Evolutionary conservation across 1,284 basidiomycete species (phyloP), one percentile per base, ranked within the genome.

Genomic region (Inonotus hispidus): DNA sequence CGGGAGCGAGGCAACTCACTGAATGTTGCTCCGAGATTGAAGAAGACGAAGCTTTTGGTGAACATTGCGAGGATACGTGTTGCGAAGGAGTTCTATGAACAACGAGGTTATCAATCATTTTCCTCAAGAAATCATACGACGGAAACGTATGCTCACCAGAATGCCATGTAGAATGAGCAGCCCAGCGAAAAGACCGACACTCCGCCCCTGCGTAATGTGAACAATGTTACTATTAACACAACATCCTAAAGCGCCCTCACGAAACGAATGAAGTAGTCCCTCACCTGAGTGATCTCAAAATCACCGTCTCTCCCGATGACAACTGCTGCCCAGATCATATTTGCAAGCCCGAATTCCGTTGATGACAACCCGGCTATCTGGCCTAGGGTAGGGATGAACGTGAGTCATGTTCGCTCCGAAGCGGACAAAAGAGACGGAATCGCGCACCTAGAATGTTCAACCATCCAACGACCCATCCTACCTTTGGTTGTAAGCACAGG

Each of bases 301-400:
- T 79, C 67, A n/a, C 79, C 79, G 58, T 76, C 77, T 81, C 79
- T 60, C 39, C 61, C 56, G 23, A 87, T 71, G 27, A 79, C 79
- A 19, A 83, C 85, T 0, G 90, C 92, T 13, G 88, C 87, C 75
- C 90, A 88, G 64, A 96, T 94, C 94, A 96, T 95, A 70, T 84
- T 83, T 29, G 90, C 82, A 23, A 97, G 79, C 60, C 93, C 94
- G 69, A 91, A 96, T 72, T 95, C 94, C 1, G 92, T 94, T 1
- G 90, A 93, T 1, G 90, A 85, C 50, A 93, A 77, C 37, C 92
- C 92, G 3, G 90, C 88, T 59, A 92, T 83, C 72, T 93, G 92
- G 47, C 83, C 82, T 81, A 55, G 16, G 16, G 6, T 81, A 55
- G 16, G 16, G 6, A n/a, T 4, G 2, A 16, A 55, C 14, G 62